Percentiles rank a stretch among this genome's conserved stretches.
Conservation (phyloP, 148 eudicot species). For the Rhododendron mucronatum region DNA sequence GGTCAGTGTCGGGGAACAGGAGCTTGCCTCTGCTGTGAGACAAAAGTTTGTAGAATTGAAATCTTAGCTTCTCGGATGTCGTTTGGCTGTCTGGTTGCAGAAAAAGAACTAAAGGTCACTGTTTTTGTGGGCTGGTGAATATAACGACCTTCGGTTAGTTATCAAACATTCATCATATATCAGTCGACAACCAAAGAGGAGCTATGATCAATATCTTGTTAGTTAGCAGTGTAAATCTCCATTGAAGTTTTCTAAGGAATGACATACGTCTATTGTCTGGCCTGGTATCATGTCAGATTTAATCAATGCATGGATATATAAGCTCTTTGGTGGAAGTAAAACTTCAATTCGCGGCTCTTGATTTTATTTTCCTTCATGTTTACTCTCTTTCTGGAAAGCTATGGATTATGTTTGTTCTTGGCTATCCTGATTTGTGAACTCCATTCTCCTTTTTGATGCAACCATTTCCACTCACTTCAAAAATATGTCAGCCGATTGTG, state of each 20-base stretch:
- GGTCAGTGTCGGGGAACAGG: constrained; percentile 57
- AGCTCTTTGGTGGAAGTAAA: background rate
- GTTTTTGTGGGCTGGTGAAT: background rate
- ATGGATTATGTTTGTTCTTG: background rate
- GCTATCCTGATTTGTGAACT: background rate
- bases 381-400: background rate
- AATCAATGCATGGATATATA: background rate
- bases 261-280: background rate
- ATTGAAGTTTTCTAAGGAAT: background rate
- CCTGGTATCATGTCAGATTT: background rate
- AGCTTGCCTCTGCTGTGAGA: constrained; percentile 67
- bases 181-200: background rate
- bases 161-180: background rate
- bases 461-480: background rate
- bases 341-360: background rate
- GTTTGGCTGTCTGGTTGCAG: background rate
- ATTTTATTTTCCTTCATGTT: background rate
- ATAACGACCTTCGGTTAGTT: background rate
- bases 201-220: background rate
- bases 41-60: constrained; percentile 57
- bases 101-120: background rate
- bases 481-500: background rate
- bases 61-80: constrained; percentile 39
- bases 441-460: background rate
- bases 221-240: background rate